A percentile compares a stretch with the other conserved stretches of the same genome.
phyloP scores from a whole-genome alignment of 2,329 filamentous ascomycete genomes.

The Beauveria caledonica region DNA sequence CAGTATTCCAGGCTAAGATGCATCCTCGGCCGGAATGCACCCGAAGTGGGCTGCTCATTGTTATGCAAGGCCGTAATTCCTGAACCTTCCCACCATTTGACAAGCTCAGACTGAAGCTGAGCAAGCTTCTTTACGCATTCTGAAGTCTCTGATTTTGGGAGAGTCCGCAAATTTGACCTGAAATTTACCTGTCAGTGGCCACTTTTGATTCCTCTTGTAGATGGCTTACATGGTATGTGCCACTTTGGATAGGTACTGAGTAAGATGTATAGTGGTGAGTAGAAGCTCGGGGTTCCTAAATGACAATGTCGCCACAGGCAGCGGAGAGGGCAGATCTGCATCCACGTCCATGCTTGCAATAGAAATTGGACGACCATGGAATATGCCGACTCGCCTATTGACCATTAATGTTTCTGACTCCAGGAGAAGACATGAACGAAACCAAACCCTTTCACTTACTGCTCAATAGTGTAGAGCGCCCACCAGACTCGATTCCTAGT shows the following conservation, averaged over 20 bases:
- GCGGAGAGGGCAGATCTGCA: conserved; percentile 40
- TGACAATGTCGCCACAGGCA: conserved; percentile 31
- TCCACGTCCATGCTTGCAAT: conserved; percentile 45
- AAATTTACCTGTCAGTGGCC: conserved; percentile 10
- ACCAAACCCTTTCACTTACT: conserved; percentile 25
- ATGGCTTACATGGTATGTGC: conserved; percentile 30
- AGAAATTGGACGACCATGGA: conserved; percentile 48
- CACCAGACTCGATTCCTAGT: conserved; percentile 49
- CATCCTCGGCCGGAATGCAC: conserved; percentile 37
- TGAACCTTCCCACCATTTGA: conserved; percentile 30
- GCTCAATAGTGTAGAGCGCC: conserved; percentile 49
- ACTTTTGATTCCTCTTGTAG: not conserved
- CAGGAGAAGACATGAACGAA: not conserved
- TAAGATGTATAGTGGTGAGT: conserved; percentile 33
- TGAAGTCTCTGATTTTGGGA: conserved; percentile 23
- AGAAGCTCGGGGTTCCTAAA: conserved; percentile 37
- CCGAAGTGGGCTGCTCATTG: conserved; percentile 29
- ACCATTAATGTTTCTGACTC: conserved; percentile 3
- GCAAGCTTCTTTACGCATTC: conserved; percentile 26
- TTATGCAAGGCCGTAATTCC: conserved; percentile 25
- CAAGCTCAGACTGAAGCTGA: conserved; percentile 28
- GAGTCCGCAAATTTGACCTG: conserved; percentile 27
- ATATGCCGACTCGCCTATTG: conserved; percentile 43
- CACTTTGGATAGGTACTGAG: conserved; percentile 27
- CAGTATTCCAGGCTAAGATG: conserved; percentile 46